Base-by-base conservation (phyloP, 768 basidiomycete species). In the Suillus subluteus region DNA sequence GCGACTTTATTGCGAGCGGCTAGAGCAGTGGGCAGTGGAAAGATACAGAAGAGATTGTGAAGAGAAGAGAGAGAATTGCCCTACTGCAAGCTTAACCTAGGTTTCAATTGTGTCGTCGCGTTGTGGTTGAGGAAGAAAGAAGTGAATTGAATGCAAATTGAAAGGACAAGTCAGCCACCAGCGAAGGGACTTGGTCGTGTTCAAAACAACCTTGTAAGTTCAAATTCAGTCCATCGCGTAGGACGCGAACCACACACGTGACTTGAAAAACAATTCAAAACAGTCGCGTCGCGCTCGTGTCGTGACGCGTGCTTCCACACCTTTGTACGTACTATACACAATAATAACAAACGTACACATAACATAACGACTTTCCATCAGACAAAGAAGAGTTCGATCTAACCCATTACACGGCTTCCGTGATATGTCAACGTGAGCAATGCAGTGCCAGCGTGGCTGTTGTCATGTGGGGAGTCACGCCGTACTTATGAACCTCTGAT, bases 221-320 rank as follows among this genome's bases (percentile, higher is more conserved):
- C 62, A 68, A 68, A 65, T 73, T 72, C 72, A 72, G 69, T 69
- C 63, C 62, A 35, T 78, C 79, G 76, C 77, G 79, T 70, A 75
- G 6, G 73, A 77, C 76, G 76, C 76, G 76, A 77, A 77, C 78
- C 73, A 73, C 63, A 11, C 80, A 81, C 80, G 80, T 81, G 80
- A 78, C 71, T 35, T 52, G 23, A 67, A 71, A 74, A 81, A 81
- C 66, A 78, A 44, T 38, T 64, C 73, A 78, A 67, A 77, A 77
- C 77, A 77, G 74, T 70, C 76, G 71, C 76, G 77, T 77, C 76
- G 76, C 76, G 76, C 73, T 62, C 68, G 65, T 38, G 15, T 50
- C 54, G 58, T 62, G 55, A 68, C 62, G 52, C 68, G 59, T 56
- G 32, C 41, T 46, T 48, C 63, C 30, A 65, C 64, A 37, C 23